These are phyloP conservation scores for Suhomyces emberorum DNA, from an alignment of 805 yeast species.

Conservation along the genomic window DNA sequence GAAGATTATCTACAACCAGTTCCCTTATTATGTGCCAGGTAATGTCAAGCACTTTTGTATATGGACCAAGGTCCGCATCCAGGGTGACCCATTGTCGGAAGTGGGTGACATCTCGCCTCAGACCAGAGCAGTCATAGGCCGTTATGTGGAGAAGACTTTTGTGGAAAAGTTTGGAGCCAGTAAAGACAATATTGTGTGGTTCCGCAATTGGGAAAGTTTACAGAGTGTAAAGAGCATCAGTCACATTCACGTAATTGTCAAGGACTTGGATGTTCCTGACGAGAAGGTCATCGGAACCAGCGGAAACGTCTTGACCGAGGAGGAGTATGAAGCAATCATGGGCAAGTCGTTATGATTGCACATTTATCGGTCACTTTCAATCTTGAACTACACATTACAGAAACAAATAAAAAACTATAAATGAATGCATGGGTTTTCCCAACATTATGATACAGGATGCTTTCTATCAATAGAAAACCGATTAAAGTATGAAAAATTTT, in stretches of 20 bases:
- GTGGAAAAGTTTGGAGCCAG: constrained; percentile 40
- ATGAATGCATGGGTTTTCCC: no score
- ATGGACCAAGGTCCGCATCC: constrained; percentile 62
- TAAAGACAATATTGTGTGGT: constrained; percentile 53
- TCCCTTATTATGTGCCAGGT: constrained; percentile 60
- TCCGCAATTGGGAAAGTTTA: constrained; percentile 64
- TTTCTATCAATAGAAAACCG: no score
- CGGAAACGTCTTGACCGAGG: constrained; percentile 10
- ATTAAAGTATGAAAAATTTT: no score
- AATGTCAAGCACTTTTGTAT: constrained; percentile 57
- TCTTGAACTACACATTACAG: no score
- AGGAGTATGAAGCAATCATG: constrained; percentile 8
- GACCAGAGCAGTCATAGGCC: constrained; percentile 41
- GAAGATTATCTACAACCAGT: constrained; percentile 52
- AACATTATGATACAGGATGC: no score
- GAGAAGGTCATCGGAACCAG: constrained; percentile 10
- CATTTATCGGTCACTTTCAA: no score
- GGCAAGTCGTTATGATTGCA: background rate
- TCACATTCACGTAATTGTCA: constrained; percentile 65
- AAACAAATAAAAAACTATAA: no score
- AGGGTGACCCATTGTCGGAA: constrained; percentile 46
- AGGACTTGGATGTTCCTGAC: constrained; percentile 26
- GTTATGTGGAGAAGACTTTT: constrained; percentile 48
- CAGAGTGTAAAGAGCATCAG: constrained; percentile 68
- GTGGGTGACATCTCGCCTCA: constrained; percentile 49